Evolutionary conservation across 2,329 filamentous ascomycete species (phyloP), one percentile per base, ranked within the genome.

Genomic region (Aspergillus quadricinctus): DNA sequence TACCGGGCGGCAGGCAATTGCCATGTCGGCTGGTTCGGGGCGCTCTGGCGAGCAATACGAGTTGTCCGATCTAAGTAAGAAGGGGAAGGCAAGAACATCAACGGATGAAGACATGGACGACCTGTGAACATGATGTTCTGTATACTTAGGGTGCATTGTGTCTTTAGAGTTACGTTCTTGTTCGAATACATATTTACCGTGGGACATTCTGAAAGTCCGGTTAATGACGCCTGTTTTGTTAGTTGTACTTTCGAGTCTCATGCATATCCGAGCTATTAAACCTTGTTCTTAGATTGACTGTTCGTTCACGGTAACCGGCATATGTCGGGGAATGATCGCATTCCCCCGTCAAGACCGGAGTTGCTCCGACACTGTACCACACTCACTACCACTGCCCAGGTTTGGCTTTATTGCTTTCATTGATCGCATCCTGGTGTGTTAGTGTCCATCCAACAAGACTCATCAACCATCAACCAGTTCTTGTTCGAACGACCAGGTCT

Each of bases 1-100:
- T 65, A 88, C 88, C 10, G 92, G 91, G 3, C 81, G 90, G 50
- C 87, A 93, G 71, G 92, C 92, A 0, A 84, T 96, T 70, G 87
- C 87, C 23, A 89, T 96, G 86, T 83, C 84, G 8, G 75, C 79
- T 0, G 50, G 40, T 61, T 65, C 53, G 51, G 73, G 75, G 55
- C 72, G 62, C 28, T 68, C 64, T 43, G 73, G 68, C 49, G 81
- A 86, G 56, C 83, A 85, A 62, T 80, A 83, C 65, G 87, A 88
- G 69, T 85, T 88, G 68, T 74, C 70, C 35, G 70, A 69, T 55
- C 63, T 74, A 57, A 68, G 66, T 54, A 69, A 69, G 61, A 61
- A 62, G 51, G 57, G 59, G 27, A 61, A 60, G 43, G 54, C 62
- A 54, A 60, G 10, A 59, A 60, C 51, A 3, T 57, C 60, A 52